phyloP scores from a whole-genome alignment of 306 rosid species.

The Carpinus fangiana region DNA sequence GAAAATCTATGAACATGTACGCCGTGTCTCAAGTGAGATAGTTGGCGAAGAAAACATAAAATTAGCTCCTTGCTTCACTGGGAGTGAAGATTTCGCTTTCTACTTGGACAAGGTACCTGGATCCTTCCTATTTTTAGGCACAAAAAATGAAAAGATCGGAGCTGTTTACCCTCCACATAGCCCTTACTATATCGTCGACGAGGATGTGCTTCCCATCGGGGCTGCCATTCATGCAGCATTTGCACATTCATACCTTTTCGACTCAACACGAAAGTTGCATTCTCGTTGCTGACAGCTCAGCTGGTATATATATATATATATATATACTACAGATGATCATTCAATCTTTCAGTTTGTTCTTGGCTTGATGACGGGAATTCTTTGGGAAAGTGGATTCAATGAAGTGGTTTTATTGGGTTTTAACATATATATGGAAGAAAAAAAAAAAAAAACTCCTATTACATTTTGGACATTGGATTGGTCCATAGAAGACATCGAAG shows the following conservation, averaged over 20 bases:
- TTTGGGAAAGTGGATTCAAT: background rate
- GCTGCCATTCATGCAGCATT: slow-evolving; percentile 88
- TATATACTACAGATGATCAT: background rate
- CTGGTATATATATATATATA: no score
- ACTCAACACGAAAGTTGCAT: slow-evolving; percentile 41
- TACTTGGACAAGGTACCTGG: slow-evolving; percentile 78
- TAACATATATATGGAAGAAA: background rate
- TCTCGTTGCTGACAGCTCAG: background rate
- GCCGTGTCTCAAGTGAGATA: slow-evolving; percentile 48
- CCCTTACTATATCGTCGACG: slow-evolving; percentile 62
- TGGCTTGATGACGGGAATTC: background rate
- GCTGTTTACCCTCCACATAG: slow-evolving; percentile 61
- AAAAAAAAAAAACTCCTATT: no score
- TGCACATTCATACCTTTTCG: slow-evolving; percentile 64
- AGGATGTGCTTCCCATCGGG: slow-evolving; percentile 71
- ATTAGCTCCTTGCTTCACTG: slow-evolving; percentile 59
- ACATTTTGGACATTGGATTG: no score
- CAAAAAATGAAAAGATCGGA: slow-evolving; percentile 59
- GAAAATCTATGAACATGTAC: slow-evolving; percentile 55
- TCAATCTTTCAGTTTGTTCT: background rate
- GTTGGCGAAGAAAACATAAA: slow-evolving; percentile 63
- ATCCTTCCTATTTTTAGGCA: slow-evolving; percentile 60
- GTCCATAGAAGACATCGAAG: no score
- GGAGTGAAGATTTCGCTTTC: slow-evolving; percentile 94
- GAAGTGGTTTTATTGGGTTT: background rate